Evolutionary conservation across 345 rosid species (phyloP), one percentile per base, ranked within the genome.

Genomic region (Arabidopsis arenosa): DNA sequence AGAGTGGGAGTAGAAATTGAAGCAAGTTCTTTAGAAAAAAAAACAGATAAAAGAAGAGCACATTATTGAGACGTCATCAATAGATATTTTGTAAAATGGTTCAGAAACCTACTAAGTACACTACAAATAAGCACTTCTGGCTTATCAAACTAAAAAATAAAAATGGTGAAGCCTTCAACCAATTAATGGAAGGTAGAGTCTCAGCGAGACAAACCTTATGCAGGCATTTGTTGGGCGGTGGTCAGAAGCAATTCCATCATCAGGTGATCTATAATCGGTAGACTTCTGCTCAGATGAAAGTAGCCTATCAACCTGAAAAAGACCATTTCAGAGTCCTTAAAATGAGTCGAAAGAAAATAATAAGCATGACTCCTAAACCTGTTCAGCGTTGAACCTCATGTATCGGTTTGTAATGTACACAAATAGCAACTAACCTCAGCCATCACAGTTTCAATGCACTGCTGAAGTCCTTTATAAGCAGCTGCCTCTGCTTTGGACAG

Each of bases 381-480:
- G 30, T 48, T 23, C 54, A 32, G 57, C 58, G 44, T 52, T 65
- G 48, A 51, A 58, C 48, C 54, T 51, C 32, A 5, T 23, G 53
- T 63, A 65, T 72, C 30, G 39, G 62, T 51, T 62, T 48, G 53
- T 70, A 39, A n/a, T 12, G 37, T 62, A 59, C 56, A 65, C 35
- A 59, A 13, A 41, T 76, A 82, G 49, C 63, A 73, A 78, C 86
- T 28, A 49, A 96, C 99, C 98, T 96, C 99, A 62, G 99, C 97
- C 93, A 91, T 91, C 77, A 96, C 97, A 82, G 99, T 96, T 84
- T 96, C 99, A 75, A 93, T 96, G 86, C 99, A 95, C 75, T 88
- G 97, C 74, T 93, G 99, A 78, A 95, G 98, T 83, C 99, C 99
- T 83, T 88, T 95, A 82, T 93, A 88, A 73, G 98, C 98, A 83